Evolutionary conservation across 352 stramenopile genomes (phyloP).

Genomic region (Aphanomyces euteiches): DNA sequence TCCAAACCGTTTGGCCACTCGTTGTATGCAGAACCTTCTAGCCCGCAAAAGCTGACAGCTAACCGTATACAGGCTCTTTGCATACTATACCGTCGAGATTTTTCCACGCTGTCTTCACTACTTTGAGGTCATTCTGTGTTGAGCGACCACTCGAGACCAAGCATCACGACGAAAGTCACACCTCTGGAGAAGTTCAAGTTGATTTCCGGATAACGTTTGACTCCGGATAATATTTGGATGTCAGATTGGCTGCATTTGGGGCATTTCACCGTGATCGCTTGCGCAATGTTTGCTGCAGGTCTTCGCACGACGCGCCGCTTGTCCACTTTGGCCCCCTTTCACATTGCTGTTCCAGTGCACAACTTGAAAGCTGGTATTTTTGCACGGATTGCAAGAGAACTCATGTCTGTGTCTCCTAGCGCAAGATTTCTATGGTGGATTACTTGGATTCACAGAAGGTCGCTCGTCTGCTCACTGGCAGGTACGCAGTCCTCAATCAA

Average conservation of each 20-base stretch:
- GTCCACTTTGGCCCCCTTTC: conserved; percentile 52
- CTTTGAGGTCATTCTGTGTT: too few species aligned
- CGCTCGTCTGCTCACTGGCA: conserved; percentile 92
- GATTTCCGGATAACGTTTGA: conserved; percentile 1
- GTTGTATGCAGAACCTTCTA: too few species aligned
- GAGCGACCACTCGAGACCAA: too few species aligned
- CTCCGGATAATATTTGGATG: not conserved
- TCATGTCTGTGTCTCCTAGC: conserved; percentile 40
- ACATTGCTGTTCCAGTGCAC: conserved; percentile 94
- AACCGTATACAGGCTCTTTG: too few species aligned
- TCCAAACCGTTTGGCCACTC: too few species aligned
- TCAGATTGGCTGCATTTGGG: not conserved
- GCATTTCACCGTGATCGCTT: not conserved
- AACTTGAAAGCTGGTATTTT: conserved; percentile 68
- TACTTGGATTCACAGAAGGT: conserved; percentile 90
- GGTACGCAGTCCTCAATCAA: conserved; percentile 35
- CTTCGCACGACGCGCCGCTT: not conserved
- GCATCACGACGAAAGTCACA: too few species aligned
- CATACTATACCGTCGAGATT: too few species aligned
- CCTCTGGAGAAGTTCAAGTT: not conserved
- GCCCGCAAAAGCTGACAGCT: too few species aligned
- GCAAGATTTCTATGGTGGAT: conserved; percentile 90
- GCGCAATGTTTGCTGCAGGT: not conserved
- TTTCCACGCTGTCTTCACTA: too few species aligned
- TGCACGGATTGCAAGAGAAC: not conserved